Evolutionary conservation across 108 stramenopile genomes (phyloP).

Genomic region (Pseudonitzschia multiseries): DNA sequence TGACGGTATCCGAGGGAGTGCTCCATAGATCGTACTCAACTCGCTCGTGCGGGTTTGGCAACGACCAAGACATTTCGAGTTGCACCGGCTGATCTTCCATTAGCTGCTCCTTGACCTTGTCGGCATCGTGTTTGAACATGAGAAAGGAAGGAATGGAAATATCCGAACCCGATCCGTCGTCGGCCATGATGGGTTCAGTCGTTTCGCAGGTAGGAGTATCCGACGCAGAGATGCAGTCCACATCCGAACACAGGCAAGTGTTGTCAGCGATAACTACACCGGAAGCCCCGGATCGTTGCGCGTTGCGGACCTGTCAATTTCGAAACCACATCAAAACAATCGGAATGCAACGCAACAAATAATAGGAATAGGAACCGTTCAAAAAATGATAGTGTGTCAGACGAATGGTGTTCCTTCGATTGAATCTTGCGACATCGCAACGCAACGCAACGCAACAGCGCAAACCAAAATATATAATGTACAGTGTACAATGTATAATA

Average conservation of each 20-base stretch:
- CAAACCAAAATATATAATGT: too few species aligned
- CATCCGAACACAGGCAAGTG: slow-evolving; percentile 76
- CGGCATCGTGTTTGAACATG: slow-evolving; percentile 86
- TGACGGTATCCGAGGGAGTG: slow-evolving; percentile 70
- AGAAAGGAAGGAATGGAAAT: slow-evolving; percentile 91
- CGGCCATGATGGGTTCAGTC: slow-evolving; percentile 95
- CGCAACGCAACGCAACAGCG: too few species aligned
- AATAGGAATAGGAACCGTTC: not conserved
- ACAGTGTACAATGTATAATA: too few species aligned
- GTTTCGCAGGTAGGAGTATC: slow-evolving; percentile 62
- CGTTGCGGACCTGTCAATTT: slow-evolving; percentile 64
- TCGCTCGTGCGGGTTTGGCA: slow-evolving; percentile 84
- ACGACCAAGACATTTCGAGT: slow-evolving; percentile 86
- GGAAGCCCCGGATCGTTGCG: slow-evolving; percentile 88
- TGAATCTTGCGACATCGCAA: too few species aligned
- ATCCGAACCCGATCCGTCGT: slow-evolving; percentile 91
- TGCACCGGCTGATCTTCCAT: slow-evolving; percentile 67
- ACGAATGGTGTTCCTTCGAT: not conserved
- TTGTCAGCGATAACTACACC: slow-evolving; percentile 93
- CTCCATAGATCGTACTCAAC: slow-evolving; percentile 95
- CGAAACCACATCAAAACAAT: not conserved
- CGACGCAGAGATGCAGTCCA: slow-evolving; percentile 29
- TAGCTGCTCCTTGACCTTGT: slow-evolving; percentile 63
- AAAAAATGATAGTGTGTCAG: not conserved
- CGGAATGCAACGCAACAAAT: not conserved